Conservation (phyloP, 192 early-diverging fungal genomes). For the Coemansia sp. region DNA sequence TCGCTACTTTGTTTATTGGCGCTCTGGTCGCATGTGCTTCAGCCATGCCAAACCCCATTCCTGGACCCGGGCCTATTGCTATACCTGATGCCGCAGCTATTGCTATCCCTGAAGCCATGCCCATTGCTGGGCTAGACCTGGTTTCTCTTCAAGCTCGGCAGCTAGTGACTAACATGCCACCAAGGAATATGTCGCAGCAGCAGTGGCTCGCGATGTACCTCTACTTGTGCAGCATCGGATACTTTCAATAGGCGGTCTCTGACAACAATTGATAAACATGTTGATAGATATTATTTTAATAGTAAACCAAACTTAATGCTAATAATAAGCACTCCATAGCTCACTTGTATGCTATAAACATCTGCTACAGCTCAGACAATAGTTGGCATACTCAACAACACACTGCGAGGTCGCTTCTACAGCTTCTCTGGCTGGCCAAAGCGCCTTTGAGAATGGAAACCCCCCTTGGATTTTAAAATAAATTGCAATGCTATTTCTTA, state of each 20-base stretch:
- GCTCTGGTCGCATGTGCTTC: neutral
- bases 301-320: neutral
- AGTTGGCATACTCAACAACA: neutral
- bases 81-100: constrained; percentile 9
- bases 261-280: neutral
- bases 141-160: constrained; percentile 11
- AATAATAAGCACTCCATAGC: neutral
- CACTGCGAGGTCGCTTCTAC: neutral
- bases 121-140: neutral
- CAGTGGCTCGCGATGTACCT: constrained; percentile 17
- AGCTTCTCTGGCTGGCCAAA: neutral
- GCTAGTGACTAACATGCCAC: constrained; percentile 20
- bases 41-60: constrained; percentile 12
- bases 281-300: neutral
- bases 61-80: constrained; percentile 13
- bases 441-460: neutral
- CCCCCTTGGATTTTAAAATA: neutral
- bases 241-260: neutral
- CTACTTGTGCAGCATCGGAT: constrained; percentile 16
- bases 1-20: constrained; percentile 6
- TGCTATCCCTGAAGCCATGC: constrained; percentile 1
- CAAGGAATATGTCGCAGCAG: constrained; percentile 15
- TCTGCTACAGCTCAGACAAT: neutral
- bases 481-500: neutral
- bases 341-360: neutral